Percentiles rank a stretch among this genome's conserved stretches.
Evolutionary conservation across 2,329 filamentous ascomycete species (phyloP).

Genomic region (Phaeosphaeriaceae sp.): DNA sequence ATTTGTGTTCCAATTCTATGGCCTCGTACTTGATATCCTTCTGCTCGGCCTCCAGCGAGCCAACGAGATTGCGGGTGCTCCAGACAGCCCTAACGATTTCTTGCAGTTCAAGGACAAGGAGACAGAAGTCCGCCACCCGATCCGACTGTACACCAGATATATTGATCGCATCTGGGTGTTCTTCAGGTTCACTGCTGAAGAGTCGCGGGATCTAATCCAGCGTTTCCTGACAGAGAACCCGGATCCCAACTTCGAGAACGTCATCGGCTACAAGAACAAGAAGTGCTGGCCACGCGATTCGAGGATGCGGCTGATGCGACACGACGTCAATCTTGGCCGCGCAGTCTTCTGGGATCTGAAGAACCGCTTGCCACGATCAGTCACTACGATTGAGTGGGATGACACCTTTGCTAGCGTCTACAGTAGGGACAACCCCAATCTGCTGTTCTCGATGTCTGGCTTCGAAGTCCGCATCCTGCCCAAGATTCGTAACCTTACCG

Average conservation of each 20-base stretch:
- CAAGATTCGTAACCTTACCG: constrained; percentile 92
- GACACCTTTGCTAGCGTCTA: constrained; percentile 98
- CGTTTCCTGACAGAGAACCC: constrained; percentile 97
- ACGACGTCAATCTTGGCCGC: constrained; percentile 96
- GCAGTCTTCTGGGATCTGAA: constrained; percentile 99
- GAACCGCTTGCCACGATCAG: constrained; percentile 90
- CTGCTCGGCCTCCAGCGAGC: constrained; percentile 92
- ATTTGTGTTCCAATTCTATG: constrained; percentile 99
- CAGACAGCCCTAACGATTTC: constrained; percentile 95
- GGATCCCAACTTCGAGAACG: constrained; percentile 98
- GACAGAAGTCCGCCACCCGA: constrained; percentile 91
- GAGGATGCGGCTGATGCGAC: constrained; percentile 96
- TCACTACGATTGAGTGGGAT: constrained; percentile 99
- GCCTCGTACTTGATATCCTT: constrained; percentile 90
- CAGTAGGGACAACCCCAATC: constrained; percentile 95
- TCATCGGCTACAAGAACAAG: constrained; percentile 98
- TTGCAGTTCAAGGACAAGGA: constrained; percentile 93
- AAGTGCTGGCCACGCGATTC: constrained; percentile 99
- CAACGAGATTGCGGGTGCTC: constrained; percentile 96
- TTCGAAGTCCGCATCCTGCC: constrained; percentile 97
- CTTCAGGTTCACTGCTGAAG: constrained; percentile 89
- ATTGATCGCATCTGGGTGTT: constrained; percentile 99
- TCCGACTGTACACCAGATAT: constrained; percentile 96
- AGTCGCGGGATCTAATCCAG: constrained; percentile 94
- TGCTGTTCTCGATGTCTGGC: constrained; percentile 96